These are phyloP conservation scores for Mayamaea pseudoterrestris DNA, from an alignment of 108 stramenopile genomes.

Conservation along the genomic window DNA sequence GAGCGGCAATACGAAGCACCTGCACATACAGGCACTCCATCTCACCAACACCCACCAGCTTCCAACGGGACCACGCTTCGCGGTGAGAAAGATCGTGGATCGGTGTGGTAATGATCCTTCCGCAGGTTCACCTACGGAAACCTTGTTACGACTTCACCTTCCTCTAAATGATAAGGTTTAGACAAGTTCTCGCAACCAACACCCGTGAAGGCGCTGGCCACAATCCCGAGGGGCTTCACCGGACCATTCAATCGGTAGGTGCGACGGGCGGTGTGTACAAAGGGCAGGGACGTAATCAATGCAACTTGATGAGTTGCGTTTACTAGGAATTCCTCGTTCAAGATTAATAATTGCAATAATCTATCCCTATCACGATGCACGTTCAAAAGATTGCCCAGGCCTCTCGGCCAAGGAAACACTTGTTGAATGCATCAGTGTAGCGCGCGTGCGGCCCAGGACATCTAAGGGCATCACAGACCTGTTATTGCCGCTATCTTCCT, in stretches of 20 bases:
- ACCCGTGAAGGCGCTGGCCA: slow-evolving; percentile 60
- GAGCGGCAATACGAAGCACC: background rate
- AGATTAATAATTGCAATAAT: slow-evolving; percentile 98
- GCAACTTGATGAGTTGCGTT: slow-evolving; percentile 95
- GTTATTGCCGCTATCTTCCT: slow-evolving; percentile 97
- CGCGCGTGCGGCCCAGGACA: slow-evolving; percentile 98
- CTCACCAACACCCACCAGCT: background rate
- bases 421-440: slow-evolving; percentile 95
- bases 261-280: slow-evolving; percentile 99
- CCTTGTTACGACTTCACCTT: slow-evolving; percentile 99
- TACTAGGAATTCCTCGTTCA: slow-evolving; percentile 99
- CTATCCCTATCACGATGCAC: slow-evolving; percentile 94
- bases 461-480: slow-evolving; percentile 99
- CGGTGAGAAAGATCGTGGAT: slow-evolving; percentile 46
- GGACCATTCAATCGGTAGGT: slow-evolving; percentile 98
- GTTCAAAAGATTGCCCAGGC: slow-evolving; percentile 34
- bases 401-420: slow-evolving; percentile 34
- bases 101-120: slow-evolving; percentile 94
- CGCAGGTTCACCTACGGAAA: slow-evolving; percentile 99
- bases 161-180: slow-evolving; percentile 92
- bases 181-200: slow-evolving; percentile 61
- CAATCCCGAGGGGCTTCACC: slow-evolving; percentile 94
- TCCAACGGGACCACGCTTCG: background rate
- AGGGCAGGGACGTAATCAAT: slow-evolving; percentile 37
- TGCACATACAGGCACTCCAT: background rate